Percentiles rank a stretch among this genome's conserved stretches.
Conservation (phyloP, 176 grass and related monocot species). For the Alloteropsis semialata region DNA sequence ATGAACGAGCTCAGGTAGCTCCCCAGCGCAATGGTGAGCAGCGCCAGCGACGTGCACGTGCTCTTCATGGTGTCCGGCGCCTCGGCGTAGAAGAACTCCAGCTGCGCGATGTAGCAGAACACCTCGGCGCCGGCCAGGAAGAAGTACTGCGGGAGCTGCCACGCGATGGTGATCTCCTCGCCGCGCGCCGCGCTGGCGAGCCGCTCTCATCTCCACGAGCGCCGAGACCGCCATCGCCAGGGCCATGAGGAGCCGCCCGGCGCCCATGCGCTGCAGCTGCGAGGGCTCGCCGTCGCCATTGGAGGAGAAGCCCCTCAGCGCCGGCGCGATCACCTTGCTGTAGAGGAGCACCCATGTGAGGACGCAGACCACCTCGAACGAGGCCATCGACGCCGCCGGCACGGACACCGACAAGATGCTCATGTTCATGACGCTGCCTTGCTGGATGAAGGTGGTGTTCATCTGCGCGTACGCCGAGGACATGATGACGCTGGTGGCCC, state of each 20-base stretch:
- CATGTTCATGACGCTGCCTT: constrained; percentile 62
- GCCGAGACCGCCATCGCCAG: constrained; percentile 49
- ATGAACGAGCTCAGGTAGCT: no score
- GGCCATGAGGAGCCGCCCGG: constrained; percentile 56
- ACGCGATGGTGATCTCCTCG: constrained; percentile 46
- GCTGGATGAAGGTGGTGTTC: constrained; percentile 78
- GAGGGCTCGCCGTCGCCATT: constrained; percentile 35
- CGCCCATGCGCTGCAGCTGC: constrained; percentile 66
- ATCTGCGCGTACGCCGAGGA: no score
- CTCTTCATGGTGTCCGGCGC: constrained; percentile 85
- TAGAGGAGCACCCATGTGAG: constrained; percentile 61
- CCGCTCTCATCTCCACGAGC: constrained; percentile 52
- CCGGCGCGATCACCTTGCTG: constrained; percentile 53
- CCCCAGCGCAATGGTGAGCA: no score
- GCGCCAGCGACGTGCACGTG: no score
- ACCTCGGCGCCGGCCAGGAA: constrained; percentile 58
- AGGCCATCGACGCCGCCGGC: constrained; percentile 54
- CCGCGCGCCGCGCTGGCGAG: constrained; percentile 23
- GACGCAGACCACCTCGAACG: constrained; percentile 61
- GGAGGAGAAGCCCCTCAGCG: constrained; percentile 5
- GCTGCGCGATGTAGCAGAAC: constrained; percentile 63
- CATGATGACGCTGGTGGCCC: constrained; percentile 54
- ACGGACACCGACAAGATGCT: constrained; percentile 45
- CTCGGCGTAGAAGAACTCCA: constrained; percentile 87
- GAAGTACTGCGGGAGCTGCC: constrained; percentile 78